A percentile compares a stretch with the other conserved stretches of the same genome.
phyloP scores from a whole-genome alignment of 176 grass and related monocot genomes.

The Rhynchospora breviuscula region DNA sequence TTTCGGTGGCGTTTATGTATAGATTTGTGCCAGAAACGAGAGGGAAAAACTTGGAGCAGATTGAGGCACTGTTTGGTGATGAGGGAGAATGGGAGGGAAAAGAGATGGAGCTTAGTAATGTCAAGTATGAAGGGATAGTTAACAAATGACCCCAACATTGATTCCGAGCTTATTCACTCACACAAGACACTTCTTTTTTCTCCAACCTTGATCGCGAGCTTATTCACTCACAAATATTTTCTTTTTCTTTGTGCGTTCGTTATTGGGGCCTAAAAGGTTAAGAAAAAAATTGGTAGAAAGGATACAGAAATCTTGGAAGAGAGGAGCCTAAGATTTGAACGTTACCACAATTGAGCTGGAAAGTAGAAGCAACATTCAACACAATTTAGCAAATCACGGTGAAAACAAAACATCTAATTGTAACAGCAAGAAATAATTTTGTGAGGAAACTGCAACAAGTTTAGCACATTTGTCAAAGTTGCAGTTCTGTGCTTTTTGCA shows the following conservation, averaged over 20 bases:
- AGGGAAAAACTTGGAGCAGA: slow-evolving; percentile 55
- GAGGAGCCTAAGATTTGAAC: not conserved
- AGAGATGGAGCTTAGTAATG: slow-evolving; percentile 50
- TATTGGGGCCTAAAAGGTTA: not conserved
- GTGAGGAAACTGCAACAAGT: not conserved
- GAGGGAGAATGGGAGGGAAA: slow-evolving; percentile 11
- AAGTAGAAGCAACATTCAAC: not conserved
- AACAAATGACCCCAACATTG: not conserved
- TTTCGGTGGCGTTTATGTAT: slow-evolving; percentile 47
- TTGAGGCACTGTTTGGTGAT: slow-evolving; percentile 37
- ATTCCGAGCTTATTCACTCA: not conserved
- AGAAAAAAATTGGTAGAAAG: not conserved
- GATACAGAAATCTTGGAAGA: not conserved
- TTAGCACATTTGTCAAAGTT: not conserved
- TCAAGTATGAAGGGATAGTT: slow-evolving; percentile 28
- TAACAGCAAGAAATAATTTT: not conserved
- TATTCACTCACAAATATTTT: too few relatives aligned
- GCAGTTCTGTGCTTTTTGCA: not conserved
- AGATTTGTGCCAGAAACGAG: slow-evolving; percentile 50
- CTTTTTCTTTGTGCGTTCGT: not conserved
- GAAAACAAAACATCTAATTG: not conserved
- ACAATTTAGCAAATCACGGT: not conserved
- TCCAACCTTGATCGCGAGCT: too few relatives aligned
- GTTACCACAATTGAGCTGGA: not conserved
- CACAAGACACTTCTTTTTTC: not conserved